phyloP scores from a whole-genome alignment of 106 monocot species.

The Dioscorea alata region DNA sequence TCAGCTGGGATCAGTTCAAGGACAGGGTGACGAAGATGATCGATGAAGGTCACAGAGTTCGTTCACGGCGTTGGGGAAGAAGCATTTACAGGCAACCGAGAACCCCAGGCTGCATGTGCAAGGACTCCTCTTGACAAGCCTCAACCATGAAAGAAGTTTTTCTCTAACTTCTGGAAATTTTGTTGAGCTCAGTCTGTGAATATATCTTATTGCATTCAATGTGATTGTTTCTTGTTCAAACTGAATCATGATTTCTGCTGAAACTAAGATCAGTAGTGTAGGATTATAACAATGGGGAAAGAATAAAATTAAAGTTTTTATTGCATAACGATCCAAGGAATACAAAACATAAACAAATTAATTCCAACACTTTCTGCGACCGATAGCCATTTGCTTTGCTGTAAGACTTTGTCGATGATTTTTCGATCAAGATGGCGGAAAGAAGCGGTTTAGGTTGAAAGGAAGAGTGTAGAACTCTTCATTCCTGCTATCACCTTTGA shows the following conservation, averaged over 20 bases:
- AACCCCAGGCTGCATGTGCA: conserved; percentile 80
- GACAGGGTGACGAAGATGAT: conserved; percentile 64
- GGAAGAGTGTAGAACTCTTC: conserved; percentile 99
- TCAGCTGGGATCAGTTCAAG: conserved; percentile 61
- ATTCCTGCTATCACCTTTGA: conserved; percentile 91
- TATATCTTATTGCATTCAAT: too few species aligned
- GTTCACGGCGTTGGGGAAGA: conserved; percentile 42
- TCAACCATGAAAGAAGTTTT: too few species aligned
- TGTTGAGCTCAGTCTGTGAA: too few species aligned
- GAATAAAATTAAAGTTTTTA: background rate
- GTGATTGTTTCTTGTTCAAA: too few species aligned
- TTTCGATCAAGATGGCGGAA: conserved; percentile 67
- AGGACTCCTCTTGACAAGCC: too few species aligned
- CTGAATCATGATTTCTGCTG: conserved; percentile 1
- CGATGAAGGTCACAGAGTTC: conserved; percentile 55
- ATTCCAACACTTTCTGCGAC: too few species aligned
- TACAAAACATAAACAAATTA: background rate
- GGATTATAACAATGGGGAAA: background rate
- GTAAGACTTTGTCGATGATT: too few species aligned
- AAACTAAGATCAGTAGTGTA: background rate
- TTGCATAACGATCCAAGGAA: background rate
- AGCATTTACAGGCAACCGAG: conserved; percentile 83
- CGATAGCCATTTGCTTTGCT: too few species aligned
- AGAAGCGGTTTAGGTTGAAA: conserved; percentile 97
- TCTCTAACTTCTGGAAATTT: too few species aligned